Conservation (phyloP, 345 rosid species). For the Corchorus capsularis region DNA sequence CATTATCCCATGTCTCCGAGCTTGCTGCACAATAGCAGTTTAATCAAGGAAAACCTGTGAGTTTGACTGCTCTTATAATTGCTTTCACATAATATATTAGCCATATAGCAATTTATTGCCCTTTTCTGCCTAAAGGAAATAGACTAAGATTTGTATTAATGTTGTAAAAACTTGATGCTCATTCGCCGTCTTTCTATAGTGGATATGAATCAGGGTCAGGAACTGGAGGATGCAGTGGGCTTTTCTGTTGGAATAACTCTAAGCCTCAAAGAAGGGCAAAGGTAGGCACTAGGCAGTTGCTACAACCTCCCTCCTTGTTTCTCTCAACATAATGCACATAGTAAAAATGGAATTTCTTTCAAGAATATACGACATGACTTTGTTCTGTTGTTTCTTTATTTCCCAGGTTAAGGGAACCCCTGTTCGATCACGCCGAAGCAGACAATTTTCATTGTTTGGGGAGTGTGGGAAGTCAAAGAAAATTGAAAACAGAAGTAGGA, state of each 20-base stretch:
- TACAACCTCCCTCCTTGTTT: neutral
- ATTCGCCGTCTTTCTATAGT: conserved; percentile 42
- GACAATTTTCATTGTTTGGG: conserved; percentile 64
- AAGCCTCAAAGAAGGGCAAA: conserved; percentile 52
- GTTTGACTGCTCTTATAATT: conserved; percentile 36
- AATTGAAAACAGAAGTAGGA: conserved; percentile 48
- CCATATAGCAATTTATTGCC: neutral
- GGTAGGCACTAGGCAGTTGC: conserved; percentile 55
- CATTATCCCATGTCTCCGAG: conserved; percentile 81
- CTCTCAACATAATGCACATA: neutral
- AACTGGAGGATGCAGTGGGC: conserved; percentile 71
- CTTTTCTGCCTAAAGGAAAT: neutral
- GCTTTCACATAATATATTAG: neutral
- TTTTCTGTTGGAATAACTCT: conserved; percentile 79
- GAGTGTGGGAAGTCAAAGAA: conserved; percentile 68
- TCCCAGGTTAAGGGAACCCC: conserved; percentile 60
- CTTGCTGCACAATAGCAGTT: conserved; percentile 64
- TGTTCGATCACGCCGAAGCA: conserved; percentile 40
- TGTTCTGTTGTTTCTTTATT: neutral
- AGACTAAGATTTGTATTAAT: neutral
- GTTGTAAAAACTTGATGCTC: neutral
- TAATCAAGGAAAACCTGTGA: conserved; percentile 83
- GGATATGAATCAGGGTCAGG: conserved; percentile 85
- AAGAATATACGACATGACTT: neutral
- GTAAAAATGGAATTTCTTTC: neutral